These are phyloP conservation scores for Cytospora mali DNA, from an alignment of 2,329 filamentous ascomycete genomes.

Conservation along the genomic window DNA sequence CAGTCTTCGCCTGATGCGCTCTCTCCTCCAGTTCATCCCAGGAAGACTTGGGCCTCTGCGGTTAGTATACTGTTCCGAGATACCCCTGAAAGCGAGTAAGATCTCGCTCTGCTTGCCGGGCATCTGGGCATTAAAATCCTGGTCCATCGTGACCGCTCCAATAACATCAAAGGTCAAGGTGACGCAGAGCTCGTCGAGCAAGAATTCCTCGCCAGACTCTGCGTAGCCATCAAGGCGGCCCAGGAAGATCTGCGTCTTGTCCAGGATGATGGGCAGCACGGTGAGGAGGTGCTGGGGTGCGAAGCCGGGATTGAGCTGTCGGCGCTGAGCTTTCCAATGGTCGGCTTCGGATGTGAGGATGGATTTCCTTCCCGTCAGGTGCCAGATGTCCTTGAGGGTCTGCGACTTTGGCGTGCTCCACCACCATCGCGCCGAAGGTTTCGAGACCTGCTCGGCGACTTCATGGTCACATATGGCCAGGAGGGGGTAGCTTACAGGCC, in stretches of 20 bases:
- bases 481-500: conserved; percentile 40
- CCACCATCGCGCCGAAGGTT: conserved; percentile 36
- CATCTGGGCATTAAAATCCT: conserved; percentile 20
- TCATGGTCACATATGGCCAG: conserved; percentile 38
- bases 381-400: conserved; percentile 33
- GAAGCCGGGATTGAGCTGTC: conserved; percentile 43
- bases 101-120: conserved; percentile 23
- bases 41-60: neutral
- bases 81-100: conserved; percentile 18
- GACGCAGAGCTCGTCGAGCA: conserved; percentile 35
- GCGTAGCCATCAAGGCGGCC: conserved; percentile 37
- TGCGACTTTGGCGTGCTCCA: conserved; percentile 40
- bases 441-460: conserved; percentile 43
- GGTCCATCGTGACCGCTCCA: conserved; percentile 24
- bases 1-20: conserved; percentile 9
- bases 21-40: neutral
- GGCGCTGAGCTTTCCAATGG: conserved; percentile 39
- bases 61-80: conserved; percentile 2
- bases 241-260: conserved; percentile 39
- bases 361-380: conserved; percentile 33
- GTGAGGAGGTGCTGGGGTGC: conserved; percentile 43
- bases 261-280: conserved; percentile 40
- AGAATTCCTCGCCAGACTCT: conserved; percentile 34
- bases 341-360: conserved; percentile 33
- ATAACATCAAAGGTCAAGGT: conserved; percentile 46